Evolutionary conservation across 208 protist species (phyloP), one percentile per base, ranked within the genome.

Genomic region (Leishmania tropica): DNA sequence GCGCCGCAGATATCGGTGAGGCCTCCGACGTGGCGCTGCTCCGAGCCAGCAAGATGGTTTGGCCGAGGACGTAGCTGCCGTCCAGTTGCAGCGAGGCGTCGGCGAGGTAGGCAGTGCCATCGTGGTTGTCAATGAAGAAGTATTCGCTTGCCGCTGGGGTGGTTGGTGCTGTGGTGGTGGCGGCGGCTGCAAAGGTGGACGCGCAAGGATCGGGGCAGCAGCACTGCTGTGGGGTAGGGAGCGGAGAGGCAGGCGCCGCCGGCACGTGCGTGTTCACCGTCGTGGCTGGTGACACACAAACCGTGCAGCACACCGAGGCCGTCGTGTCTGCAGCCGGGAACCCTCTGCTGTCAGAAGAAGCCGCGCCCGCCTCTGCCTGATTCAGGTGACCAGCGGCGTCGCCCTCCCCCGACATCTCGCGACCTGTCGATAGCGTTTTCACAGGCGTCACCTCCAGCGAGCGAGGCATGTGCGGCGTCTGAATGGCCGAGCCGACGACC

Each of bases 71-170:
- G 53, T 87, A 87, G 76, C 83, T 93, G 76, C 89, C 89, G 75
- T 93, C 87, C 7, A 85, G 65, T 65, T 84, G 85, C 48, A 86
- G 79, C 5, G 85, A 82, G 31, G 87, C 87, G 78, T 89, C 85
- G 58, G 87, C 79, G 42, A 93, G 77, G 85, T 88, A 90, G n/a
- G 81, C 89, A 48, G 89, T 93, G 77, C 89, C 89, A 77, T 93
- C 89, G 80, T 81, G 81, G 68, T 93, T 91, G 81, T 93, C 85
- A 42, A 93, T 85, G 81, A 93, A 93, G 48, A 93, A 37, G 78
- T 81, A 89, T 40, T 90, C 84, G n/a, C 53, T 87, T 47, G 78
- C 37, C 35, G 45, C 68, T 58, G 68, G 45, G 74, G 40, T 60
- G 15, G 21, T 35, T 19, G 67, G n/a, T 3, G 62, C 83, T 7